Conservation (phyloP, 1,139 yeast genomes). For the Meyerozyma sp. region DNA sequence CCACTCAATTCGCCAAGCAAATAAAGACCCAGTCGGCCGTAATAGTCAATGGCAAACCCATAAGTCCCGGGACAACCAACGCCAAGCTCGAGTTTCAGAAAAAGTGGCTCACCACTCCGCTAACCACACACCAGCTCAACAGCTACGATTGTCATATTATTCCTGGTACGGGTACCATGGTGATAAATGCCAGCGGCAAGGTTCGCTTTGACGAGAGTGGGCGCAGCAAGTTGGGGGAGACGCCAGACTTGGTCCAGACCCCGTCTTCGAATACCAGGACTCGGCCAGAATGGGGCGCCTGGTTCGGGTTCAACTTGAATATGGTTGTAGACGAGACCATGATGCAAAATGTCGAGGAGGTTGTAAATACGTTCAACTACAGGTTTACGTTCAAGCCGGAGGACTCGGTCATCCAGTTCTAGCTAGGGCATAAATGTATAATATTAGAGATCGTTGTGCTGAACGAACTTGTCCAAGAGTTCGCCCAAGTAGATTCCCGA, state of each 20-base stretch:
- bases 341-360: conserved; percentile 36
- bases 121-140: conserved; percentile 56
- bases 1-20: conserved; percentile 45
- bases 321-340: conserved; percentile 55
- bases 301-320: conserved; percentile 61
- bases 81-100: conserved; percentile 58
- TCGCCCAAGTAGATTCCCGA: conserved; percentile 30
- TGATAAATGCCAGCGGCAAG: conserved; percentile 55
- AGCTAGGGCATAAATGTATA: conserved; percentile 2
- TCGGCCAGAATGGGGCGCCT: conserved; percentile 55
- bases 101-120: conserved; percentile 58
- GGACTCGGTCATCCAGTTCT: conserved; percentile 42
- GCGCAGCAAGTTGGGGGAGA: conserved; percentile 54
- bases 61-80: conserved; percentile 27
- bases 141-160: conserved; percentile 63
- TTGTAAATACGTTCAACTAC: conserved; percentile 58
- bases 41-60: conserved; percentile 62
- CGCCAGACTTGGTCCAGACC: conserved; percentile 39
- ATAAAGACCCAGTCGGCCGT: conserved; percentile 45
- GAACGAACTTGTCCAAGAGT: conserved; percentile 26
- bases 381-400: conserved; percentile 61
- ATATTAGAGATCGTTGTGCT: conserved; percentile 3
- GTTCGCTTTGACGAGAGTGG: conserved; percentile 76
- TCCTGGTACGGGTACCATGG: conserved; percentile 60
- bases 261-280: conserved; percentile 10